phyloP scores from a whole-genome alignment of 2,329 filamentous ascomycete species.

The Ophiognomonia clavigignenti-juglandacearum region DNA sequence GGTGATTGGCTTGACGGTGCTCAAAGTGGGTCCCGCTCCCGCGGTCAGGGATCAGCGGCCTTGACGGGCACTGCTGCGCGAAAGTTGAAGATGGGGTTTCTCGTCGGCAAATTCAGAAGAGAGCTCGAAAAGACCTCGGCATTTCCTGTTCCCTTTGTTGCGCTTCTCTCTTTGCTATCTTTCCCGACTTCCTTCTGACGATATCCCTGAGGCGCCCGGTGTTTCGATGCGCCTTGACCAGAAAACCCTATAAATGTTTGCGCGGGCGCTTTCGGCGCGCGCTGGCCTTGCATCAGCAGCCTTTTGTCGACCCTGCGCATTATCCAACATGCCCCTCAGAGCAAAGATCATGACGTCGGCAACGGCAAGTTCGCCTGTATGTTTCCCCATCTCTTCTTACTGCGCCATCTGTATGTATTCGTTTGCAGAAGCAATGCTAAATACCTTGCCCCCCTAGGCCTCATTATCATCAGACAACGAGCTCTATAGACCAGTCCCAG shows the following conservation, averaged over 20 bases:
- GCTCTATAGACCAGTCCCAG: constrained; percentile 48
- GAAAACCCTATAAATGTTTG: constrained; percentile 46
- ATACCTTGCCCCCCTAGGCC: constrained; percentile 7
- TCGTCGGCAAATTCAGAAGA: constrained; percentile 14
- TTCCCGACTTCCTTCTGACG: background rate
- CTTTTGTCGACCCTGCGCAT: constrained; percentile 34
- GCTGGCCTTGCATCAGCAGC: constrained; percentile 45
- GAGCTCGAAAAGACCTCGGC: constrained; percentile 2
- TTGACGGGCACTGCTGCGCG: background rate
- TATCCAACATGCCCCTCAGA: constrained; percentile 61
- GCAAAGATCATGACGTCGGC: constrained; percentile 57
- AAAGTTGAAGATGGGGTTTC: background rate
- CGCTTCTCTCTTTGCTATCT: background rate
- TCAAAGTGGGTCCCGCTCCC: background rate
- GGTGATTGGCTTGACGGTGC: constrained; percentile 4
- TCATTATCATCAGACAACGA: constrained; percentile 1
- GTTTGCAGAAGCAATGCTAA: no score
- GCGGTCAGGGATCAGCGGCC: constrained; percentile 2
- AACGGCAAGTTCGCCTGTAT: constrained; percentile 41
- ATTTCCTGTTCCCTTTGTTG: background rate
- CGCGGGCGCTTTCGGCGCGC: constrained; percentile 47
- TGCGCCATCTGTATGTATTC: background rate
- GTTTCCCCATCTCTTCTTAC: constrained; percentile 11
- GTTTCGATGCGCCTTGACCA: constrained; percentile 2
- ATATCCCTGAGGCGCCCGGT: constrained; percentile 1